phyloP scores from a whole-genome alignment of 1,284 basidiomycete species.

The Sanghuangporus baumii region DNA sequence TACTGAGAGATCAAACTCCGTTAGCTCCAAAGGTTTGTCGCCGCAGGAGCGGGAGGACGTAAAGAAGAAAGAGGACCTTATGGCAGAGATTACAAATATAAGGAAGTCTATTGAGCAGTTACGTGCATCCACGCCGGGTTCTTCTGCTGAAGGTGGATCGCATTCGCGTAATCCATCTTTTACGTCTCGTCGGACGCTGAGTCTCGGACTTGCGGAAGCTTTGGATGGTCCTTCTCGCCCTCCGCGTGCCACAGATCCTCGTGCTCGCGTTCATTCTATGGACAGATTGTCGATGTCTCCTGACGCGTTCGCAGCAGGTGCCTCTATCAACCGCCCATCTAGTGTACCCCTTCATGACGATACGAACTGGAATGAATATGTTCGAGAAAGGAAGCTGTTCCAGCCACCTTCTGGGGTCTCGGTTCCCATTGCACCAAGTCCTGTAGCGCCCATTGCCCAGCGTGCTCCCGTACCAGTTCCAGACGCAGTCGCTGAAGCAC shows the following conservation, averaged over 20 bases:
- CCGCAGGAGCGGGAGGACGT: conserved; percentile 50
- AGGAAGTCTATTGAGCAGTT: conserved; percentile 71
- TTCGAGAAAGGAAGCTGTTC: conserved; percentile 72
- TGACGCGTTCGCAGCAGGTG: conserved; percentile 31
- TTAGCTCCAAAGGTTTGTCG: conserved; percentile 28
- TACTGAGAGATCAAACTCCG: conserved; percentile 23
- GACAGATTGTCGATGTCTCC: conserved; percentile 45
- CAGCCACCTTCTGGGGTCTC: conserved; percentile 77
- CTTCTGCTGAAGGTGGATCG: conserved; percentile 41
- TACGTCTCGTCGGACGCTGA: conserved; percentile 59
- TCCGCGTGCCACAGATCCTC: conserved; percentile 59
- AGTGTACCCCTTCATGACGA: conserved; percentile 61
- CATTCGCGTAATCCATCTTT: conserved; percentile 63
- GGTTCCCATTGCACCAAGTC: conserved; percentile 61
- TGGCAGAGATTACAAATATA: conserved; percentile 72
- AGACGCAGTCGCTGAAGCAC: conserved; percentile 66
- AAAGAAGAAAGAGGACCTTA: conserved; percentile 60
- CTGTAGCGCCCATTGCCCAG: conserved; percentile 34
- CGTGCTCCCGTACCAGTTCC: conserved; percentile 47
- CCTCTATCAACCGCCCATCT: conserved; percentile 58
- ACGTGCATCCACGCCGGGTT: conserved; percentile 58
- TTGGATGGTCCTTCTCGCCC: conserved; percentile 50
- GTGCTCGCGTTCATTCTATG: conserved; percentile 63
- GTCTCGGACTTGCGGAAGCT: conserved; percentile 52
- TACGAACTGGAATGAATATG: conserved; percentile 71